Evolutionary conservation across 495 filamentous ascomycete species (phyloP).

Genomic region (Bacidia rubella): DNA sequence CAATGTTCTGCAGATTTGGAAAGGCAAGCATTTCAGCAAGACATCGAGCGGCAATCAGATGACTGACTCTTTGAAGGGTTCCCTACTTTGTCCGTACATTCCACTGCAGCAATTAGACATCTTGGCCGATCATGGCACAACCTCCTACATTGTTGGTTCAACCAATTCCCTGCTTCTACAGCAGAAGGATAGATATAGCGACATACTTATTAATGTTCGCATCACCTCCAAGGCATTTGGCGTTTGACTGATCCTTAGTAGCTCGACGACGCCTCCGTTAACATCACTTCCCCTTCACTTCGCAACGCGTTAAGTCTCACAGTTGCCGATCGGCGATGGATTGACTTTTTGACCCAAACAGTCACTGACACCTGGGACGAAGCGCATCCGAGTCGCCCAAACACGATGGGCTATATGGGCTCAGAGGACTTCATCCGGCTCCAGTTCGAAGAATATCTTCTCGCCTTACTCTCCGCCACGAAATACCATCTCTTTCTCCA

Average conservation of each 20-base stretch:
- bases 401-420: slow-evolving; percentile 87
- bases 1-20: slow-evolving; percentile 42
- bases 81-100: slow-evolving; percentile 93
- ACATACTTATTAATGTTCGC: slow-evolving; percentile 79
- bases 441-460: slow-evolving; percentile 93
- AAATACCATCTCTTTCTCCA: slow-evolving; percentile 76
- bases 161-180: slow-evolving; percentile 90
- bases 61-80: slow-evolving; percentile 43
- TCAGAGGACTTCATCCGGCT: slow-evolving; percentile 97
- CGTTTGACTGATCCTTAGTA: slow-evolving; percentile 18
- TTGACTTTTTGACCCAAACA: slow-evolving; percentile 84
- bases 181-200: slow-evolving; percentile 93
- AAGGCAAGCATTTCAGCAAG: slow-evolving; percentile 41
- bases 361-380: slow-evolving; percentile 97
- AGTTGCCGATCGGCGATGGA: slow-evolving; percentile 84
- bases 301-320: slow-evolving; percentile 67
- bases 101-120: slow-evolving; percentile 91
- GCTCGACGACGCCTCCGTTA: slow-evolving; percentile 81
- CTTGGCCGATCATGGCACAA: slow-evolving; percentile 85
- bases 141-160: slow-evolving; percentile 93
- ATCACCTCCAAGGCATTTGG: background rate
- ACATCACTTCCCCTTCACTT: slow-evolving; percentile 66
- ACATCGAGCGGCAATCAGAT: slow-evolving; percentile 14
- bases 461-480: slow-evolving; percentile 74
- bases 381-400: slow-evolving; percentile 70